Percentiles rank a stretch among this genome's conserved stretches.
Conservation (phyloP, 2,329 filamentous ascomycete species). For the Talaromyces marneffei region DNA sequence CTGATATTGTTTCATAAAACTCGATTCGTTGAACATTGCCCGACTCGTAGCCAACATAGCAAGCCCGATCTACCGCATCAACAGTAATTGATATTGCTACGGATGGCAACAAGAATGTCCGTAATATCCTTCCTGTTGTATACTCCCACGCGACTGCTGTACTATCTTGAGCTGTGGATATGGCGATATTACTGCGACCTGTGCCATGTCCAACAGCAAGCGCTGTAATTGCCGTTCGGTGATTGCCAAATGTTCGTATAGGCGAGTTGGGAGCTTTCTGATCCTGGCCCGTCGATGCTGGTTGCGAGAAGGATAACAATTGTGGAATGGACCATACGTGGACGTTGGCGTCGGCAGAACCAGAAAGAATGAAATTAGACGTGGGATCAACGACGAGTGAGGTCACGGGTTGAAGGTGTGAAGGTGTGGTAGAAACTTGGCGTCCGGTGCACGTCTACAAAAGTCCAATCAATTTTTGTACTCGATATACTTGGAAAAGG, state of each 20-base stretch:
- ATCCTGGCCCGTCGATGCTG: constrained; percentile 37
- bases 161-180: constrained; percentile 79
- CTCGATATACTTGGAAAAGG: no score
- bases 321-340: constrained; percentile 82
- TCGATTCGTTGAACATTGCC: constrained; percentile 75
- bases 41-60: constrained; percentile 75
- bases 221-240: constrained; percentile 50
- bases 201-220: constrained; percentile 60
- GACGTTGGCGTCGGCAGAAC: constrained; percentile 68
- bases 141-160: constrained; percentile 94
- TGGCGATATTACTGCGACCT: constrained; percentile 70
- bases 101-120: constrained; percentile 75
- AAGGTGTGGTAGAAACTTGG: constrained; percentile 40
- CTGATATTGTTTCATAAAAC: constrained; percentile 54
- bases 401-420: constrained; percentile 54
- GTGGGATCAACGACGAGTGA: constrained; percentile 65
- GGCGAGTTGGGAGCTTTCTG: constrained; percentile 55
- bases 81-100: constrained; percentile 66
- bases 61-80: constrained; percentile 76
- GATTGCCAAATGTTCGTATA: constrained; percentile 66
- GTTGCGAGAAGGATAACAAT: constrained; percentile 59
- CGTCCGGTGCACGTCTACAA: constrained; percentile 40
- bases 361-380: constrained; percentile 45
- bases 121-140: constrained; percentile 65
- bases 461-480: constrained; percentile 12